Evolutionary conservation across 768 basidiomycete genomes (phyloP).

Genomic region (Calocybe indica): DNA sequence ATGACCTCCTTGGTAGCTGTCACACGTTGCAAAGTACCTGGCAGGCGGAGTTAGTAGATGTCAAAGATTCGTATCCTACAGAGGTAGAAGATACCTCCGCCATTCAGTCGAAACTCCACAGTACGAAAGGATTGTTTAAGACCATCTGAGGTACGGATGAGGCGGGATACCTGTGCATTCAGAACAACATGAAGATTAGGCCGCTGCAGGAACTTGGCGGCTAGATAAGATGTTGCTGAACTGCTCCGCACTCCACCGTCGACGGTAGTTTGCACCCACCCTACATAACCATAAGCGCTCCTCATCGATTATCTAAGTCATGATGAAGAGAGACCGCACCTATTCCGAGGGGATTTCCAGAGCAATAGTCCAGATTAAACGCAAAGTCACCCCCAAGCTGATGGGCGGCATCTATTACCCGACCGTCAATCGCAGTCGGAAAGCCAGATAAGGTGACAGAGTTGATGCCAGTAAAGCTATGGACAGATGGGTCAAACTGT

Average conservation of each 20-base stretch:
- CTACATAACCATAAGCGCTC: not conserved
- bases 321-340: slow-evolving; percentile 7
- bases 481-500: slow-evolving; percentile 29
- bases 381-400: slow-evolving; percentile 21
- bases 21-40: slow-evolving; percentile 3
- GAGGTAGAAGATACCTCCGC: not conserved
- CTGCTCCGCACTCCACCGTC: slow-evolving; percentile 19
- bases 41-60: not conserved
- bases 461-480: slow-evolving; percentile 26
- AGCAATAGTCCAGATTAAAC: slow-evolving; percentile 21
- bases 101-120: slow-evolving; percentile 5
- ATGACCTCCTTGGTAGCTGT: slow-evolving; percentile 23
- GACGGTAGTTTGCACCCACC: slow-evolving; percentile 11
- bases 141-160: slow-evolving; percentile 10
- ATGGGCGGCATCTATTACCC: slow-evolving; percentile 22
- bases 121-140: slow-evolving; percentile 5
- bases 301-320: not conserved
- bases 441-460: slow-evolving; percentile 26
- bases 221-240: slow-evolving; percentile 25
- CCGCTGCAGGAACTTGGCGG: slow-evolving; percentile 16
- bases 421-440: slow-evolving; percentile 21
- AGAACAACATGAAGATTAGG: slow-evolving; percentile 24
- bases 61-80: not conserved
- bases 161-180: slow-evolving; percentile 16
- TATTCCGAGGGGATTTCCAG: slow-evolving; percentile 21